Percentiles rank a stretch among this genome's conserved stretches.
These are phyloP conservation scores for Clonostachys byssicola DNA, from an alignment of 2,329 filamentous ascomycete species.

Conservation along the genomic window DNA sequence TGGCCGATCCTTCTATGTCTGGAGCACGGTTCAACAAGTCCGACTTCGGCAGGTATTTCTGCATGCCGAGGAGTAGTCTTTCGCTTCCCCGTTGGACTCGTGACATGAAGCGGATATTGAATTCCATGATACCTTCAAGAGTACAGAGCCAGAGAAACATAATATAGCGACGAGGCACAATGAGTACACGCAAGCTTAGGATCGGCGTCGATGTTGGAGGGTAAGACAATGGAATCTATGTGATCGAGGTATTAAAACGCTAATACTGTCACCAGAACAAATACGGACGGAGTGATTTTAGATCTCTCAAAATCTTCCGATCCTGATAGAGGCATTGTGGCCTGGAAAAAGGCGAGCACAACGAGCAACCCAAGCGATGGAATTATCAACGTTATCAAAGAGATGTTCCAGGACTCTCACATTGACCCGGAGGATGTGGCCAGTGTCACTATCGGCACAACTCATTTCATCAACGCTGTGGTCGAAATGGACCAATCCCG, in stretches of 20 bases:
- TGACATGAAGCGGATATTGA: background rate
- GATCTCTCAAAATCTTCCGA: conserved; percentile 30
- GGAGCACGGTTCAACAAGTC: background rate
- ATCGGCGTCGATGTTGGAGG: conserved; percentile 35
- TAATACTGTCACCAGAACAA: conserved; percentile 26
- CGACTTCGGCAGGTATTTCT: background rate
- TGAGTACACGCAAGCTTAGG: conserved; percentile 14
- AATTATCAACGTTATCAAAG: conserved; percentile 36
- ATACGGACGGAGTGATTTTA: conserved; percentile 48
- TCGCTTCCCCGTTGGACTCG: background rate
- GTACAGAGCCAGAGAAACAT: background rate
- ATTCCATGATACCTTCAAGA: background rate
- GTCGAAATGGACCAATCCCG: conserved; percentile 45
- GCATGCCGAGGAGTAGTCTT: background rate
- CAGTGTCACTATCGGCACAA: conserved; percentile 49
- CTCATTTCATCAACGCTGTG: conserved; percentile 56
- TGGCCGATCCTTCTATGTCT: too few species aligned
- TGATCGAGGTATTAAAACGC: too few species aligned
- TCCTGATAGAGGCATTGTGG: conserved; percentile 35
- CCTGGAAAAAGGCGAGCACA: conserved; percentile 44
- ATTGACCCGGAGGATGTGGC: conserved; percentile 30
- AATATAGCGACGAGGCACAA: background rate
- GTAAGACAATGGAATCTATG: background rate
- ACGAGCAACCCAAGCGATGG: conserved; percentile 41
- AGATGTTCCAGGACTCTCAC: conserved; percentile 29